Base-by-base conservation (phyloP, 352 stramenopile genomes). In the Phytophthora rubi region DNA sequence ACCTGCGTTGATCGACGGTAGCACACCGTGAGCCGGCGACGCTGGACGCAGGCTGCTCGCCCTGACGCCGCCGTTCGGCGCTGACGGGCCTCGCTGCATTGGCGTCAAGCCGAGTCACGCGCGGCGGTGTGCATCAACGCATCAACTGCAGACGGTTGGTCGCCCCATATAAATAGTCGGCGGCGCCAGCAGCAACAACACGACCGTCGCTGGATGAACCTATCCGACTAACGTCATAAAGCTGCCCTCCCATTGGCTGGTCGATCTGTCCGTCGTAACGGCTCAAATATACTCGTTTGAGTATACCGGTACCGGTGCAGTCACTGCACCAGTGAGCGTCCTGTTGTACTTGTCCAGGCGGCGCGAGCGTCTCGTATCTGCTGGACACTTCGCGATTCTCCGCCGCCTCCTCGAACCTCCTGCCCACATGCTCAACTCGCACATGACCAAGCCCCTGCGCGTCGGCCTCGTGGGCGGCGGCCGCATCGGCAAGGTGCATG, bases 381-480 rank as follows among this genome's bases (percentile, higher is more conserved):
- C 33, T 13, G 23, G 2, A 18, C 62, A 75, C 53, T 75, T 59
- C 37, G 33, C 37, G 45, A 71, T 60, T 75, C 55, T 53, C 47
- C 44, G 10, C 42, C 59, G 16, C 26, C 32, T 49, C 37, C 12
- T 30, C 39, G 6, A n/a, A 3, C 13, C 48, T 4, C n/a, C 16
- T 2, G 56, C 5, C 13, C 37, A 9, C 49, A 81, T 81, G 74
- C 70, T 76, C 55, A 76, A 78, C 60, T 78, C 74, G 8, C 59
- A 71, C 45, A 28, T 71, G 16, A 45, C 51, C 23, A 77, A 71
- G 13, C 60, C 67, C 8, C 70, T 91, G 68, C 83, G 82, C 16
- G 78, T 94, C 12, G 86, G 83, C 4, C 81, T 94, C 61, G 65
- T 94, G 8, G 86, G 86, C 21, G 84, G 75, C 13, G 86, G 86